Evolutionary conservation across 2,329 filamentous ascomycete species (phyloP).

Genomic region (Nemania serpens): DNA sequence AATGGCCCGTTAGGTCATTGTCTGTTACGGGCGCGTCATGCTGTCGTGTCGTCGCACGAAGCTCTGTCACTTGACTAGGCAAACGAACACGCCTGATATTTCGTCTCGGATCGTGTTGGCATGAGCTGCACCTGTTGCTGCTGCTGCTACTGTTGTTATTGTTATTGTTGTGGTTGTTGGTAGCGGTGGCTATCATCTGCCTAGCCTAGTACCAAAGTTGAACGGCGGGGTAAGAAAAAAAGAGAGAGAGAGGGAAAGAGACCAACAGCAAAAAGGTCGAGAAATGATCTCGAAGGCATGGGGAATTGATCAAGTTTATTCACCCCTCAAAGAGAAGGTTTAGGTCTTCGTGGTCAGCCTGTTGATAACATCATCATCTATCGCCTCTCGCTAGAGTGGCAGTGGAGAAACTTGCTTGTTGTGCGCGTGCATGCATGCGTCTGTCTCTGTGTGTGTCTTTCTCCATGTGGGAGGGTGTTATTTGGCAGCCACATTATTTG

Average conservation of each 20-base stretch:
- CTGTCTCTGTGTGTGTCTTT: conserved; percentile 14
- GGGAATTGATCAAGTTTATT: too few species aligned
- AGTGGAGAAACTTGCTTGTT: conserved; percentile 21
- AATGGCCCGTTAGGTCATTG: conserved; percentile 3
- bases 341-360: too few species aligned
- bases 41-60: conserved; percentile 8
- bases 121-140: background rate
- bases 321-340: too few species aligned
- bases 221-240: background rate
- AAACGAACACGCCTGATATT: background rate
- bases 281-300: too few species aligned
- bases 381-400: conserved; percentile 13
- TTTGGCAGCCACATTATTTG: conserved; percentile 20
- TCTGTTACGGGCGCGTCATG: conserved; percentile 13
- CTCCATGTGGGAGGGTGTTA: conserved; percentile 19
- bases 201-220: too few species aligned
- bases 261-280: background rate
- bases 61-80: conserved; percentile 17
- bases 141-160: background rate
- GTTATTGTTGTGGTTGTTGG: too few species aligned
- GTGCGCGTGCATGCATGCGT: conserved; percentile 19
- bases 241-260: background rate
- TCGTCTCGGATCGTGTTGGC: conserved; percentile 9
- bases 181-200: too few species aligned
- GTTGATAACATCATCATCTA: background rate